Base-by-base conservation (phyloP, 2,329 filamentous ascomycete genomes). In the Calonectria fujianensis region DNA sequence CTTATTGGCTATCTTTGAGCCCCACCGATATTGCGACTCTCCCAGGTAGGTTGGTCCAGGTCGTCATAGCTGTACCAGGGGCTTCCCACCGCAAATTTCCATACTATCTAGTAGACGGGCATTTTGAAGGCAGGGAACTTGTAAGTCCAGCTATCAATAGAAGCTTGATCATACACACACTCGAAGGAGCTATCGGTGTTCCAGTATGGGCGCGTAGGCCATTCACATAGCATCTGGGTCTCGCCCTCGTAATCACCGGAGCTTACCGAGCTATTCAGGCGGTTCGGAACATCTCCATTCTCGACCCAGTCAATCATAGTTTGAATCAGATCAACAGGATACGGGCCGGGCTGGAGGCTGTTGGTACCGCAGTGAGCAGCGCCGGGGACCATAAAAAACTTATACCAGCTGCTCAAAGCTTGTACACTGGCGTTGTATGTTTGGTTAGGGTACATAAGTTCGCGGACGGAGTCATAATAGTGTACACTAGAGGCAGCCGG, bases 271-370 rank as follows among this genome's bases (percentile, higher is more conserved):
- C 84, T 84, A 75, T 87, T 87, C 18, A 87, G 82, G 2, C 80
- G 80, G 10, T 63, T 57, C 0, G 85, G 85, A 73, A 76, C 78
- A n/a, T 83, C 76, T 13, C 82, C 93, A 75, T 94, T 94, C 76
- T 89, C 90, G 13, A 95, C 86, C 79, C 89, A 94, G 79, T 94
- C 91, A 80, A 95, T 94, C 24, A 92, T 91, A 2, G 92, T 94
- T 2, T 92, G 91, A 82, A 94, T 91, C 50, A 94, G 92, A 5
- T 91, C 91, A 74, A 91, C 87, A 0, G 86, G 87, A 77, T 85
- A 89, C 0, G 85, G 85, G 0, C 85, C 86, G 0, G 87, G 87
- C 82, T 88, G 86, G 1, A 86, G 81, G 7, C 80, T 70, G 81
- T 89, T 90, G 37, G 82, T 79, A 0, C 84, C 82, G 75, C 90